These are phyloP conservation scores for Suhomyces ambrosiae DNA, from an alignment of 1,139 yeast species.

Conservation along the genomic window DNA sequence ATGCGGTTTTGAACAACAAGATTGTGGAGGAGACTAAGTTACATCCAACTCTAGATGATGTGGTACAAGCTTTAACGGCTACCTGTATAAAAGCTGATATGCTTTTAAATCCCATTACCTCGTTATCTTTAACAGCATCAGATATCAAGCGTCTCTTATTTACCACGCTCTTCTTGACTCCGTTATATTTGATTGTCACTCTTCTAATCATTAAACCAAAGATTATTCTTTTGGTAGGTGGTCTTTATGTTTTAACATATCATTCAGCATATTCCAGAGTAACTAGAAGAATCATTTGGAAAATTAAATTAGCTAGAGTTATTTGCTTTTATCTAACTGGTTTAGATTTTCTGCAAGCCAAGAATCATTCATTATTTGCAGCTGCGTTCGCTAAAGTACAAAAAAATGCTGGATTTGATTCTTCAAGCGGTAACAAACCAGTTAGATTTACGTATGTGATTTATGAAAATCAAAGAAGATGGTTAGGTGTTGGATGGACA, in stretches of 20 bases:
- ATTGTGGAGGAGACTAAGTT: constrained; percentile 55
- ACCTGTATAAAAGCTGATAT: constrained; percentile 77
- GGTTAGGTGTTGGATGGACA: constrained; percentile 99
- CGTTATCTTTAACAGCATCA: constrained; percentile 67
- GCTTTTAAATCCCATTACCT: constrained; percentile 73
- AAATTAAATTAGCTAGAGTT: constrained; percentile 68
- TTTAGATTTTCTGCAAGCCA: constrained; percentile 68
- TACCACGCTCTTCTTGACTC: constrained; percentile 84
- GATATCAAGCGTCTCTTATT: constrained; percentile 79
- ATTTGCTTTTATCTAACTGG: constrained; percentile 84
- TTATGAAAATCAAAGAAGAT: constrained; percentile 94
- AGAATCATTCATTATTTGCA: constrained; percentile 51
- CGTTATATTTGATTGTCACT: constrained; percentile 72
- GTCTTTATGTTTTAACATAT: constrained; percentile 71
- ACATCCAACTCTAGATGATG: constrained; percentile 85
- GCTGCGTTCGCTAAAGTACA: constrained; percentile 65
- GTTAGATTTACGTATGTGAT: constrained; percentile 88
- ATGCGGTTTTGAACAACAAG: constrained; percentile 60
- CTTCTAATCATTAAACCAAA: constrained; percentile 72
- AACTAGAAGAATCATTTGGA: constrained; percentile 81
- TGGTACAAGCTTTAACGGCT: constrained; percentile 76
- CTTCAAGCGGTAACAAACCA: constrained; percentile 47
- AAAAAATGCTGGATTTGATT: constrained; percentile 42
- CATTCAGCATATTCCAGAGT: constrained; percentile 86
- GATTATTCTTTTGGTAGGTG: constrained; percentile 59